Conservation (phyloP, 1,284 basidiomycete genomes). For the Apiotrichum sp. region DNA sequence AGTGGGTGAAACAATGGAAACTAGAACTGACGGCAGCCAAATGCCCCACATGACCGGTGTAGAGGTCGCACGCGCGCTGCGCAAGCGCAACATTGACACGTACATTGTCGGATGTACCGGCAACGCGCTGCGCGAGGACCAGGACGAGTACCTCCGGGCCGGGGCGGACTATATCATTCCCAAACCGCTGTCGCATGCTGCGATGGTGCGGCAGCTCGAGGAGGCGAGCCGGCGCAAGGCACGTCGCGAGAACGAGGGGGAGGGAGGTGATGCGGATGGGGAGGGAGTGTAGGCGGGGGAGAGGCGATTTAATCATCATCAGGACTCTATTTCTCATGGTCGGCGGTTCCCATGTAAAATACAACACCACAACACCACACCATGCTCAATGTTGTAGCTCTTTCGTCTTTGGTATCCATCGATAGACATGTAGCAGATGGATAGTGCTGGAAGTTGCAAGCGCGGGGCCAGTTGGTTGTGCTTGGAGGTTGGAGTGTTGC, state of each 20-base stretch:
- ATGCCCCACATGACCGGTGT: constrained; percentile 70
- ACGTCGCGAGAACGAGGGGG: too few relatives aligned
- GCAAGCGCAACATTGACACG: constrained; percentile 61
- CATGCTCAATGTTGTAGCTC: too few relatives aligned
- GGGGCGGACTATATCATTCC: constrained; percentile 56
- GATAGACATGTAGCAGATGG: too few relatives aligned
- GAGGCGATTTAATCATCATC: too few relatives aligned
- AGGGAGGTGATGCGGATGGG: too few relatives aligned
- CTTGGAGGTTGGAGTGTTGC: too few relatives aligned
- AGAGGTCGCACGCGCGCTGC: constrained; percentile 60
- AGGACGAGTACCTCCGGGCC: constrained; percentile 65
- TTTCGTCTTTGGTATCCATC: neutral
- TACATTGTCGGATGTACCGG: constrained; percentile 66
- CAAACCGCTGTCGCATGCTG: constrained; percentile 40
- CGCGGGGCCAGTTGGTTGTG: too few relatives aligned
- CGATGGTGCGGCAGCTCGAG: constrained; percentile 32
- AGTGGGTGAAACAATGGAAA: constrained; percentile 42
- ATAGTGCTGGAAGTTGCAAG: too few relatives aligned
- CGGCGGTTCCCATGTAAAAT: too few relatives aligned
- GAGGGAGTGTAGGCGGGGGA: too few relatives aligned
- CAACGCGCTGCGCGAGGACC: constrained; percentile 60
- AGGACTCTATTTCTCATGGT: too few relatives aligned
- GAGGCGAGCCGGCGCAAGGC: constrained; percentile 20
- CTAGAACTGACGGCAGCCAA: constrained; percentile 25
- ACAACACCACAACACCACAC: too few relatives aligned